Evolutionary conservation across 352 stramenopile genomes (phyloP).

Genomic region (Phytophthora tentaculata): DNA sequence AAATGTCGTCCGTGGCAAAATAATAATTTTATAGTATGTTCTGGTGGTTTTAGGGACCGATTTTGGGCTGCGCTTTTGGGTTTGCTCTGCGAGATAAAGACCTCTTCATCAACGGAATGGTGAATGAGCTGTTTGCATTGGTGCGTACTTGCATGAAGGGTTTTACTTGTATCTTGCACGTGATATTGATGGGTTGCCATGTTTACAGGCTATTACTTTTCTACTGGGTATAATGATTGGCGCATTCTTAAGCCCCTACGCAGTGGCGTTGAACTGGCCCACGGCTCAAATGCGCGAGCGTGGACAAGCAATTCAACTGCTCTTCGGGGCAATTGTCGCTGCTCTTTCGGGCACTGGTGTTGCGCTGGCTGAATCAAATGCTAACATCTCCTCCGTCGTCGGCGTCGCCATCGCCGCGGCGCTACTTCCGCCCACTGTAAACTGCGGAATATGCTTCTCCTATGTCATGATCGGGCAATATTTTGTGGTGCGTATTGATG

Average conservation of each 20-base stretch:
- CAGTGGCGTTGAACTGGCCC: constrained; percentile 78
- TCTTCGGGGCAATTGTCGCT: constrained; percentile 84
- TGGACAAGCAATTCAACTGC: constrained; percentile 76
- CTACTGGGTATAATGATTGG: constrained; percentile 85
- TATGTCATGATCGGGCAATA: constrained; percentile 88
- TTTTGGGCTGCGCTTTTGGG: constrained; percentile 84
- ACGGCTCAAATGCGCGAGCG: constrained; percentile 84
- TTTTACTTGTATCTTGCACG: not conserved
- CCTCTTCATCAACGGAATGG: constrained; percentile 84
- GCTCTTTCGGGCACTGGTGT: constrained; percentile 79
- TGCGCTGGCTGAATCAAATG: constrained; percentile 84
- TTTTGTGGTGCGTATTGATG: constrained; percentile 60
- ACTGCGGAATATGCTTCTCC: constrained; percentile 87
- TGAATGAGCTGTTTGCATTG: constrained; percentile 85
- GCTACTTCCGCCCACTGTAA: constrained; percentile 85
- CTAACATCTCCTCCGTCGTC: constrained; percentile 91
- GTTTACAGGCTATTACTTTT: constrained; percentile 69
- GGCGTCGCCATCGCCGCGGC: constrained; percentile 86
- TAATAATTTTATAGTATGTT: not conserved
- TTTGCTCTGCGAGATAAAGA: constrained; percentile 81
- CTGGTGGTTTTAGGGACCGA: constrained; percentile 56
- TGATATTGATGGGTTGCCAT: not conserved
- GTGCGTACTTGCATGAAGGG: constrained; percentile 32
- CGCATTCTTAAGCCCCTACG: constrained; percentile 80
- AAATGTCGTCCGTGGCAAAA: constrained; percentile 3